Conservation (phyloP, 345 rosid species). For the Mangifera indica region DNA sequence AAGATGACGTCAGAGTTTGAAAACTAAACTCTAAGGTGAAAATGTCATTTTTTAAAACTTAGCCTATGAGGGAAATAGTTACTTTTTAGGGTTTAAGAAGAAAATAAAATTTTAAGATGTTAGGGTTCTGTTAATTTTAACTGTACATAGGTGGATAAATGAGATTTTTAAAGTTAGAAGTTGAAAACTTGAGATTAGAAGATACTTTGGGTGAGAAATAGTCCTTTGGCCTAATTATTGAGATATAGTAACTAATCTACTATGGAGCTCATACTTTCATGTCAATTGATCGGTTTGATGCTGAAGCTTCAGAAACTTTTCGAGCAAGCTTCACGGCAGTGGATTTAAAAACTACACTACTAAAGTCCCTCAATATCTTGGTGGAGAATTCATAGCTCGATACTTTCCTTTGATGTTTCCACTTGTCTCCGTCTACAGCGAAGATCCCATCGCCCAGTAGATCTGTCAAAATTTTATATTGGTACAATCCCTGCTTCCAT, state of each 20-base stretch:
- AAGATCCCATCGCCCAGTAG: slow-evolving; percentile 38
- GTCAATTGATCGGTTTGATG: slow-evolving; percentile 21
- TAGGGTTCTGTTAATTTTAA: no score
- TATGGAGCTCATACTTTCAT: slow-evolving; percentile 19
- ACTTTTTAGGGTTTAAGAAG: no score
- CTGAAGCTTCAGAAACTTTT: slow-evolving; percentile 22
- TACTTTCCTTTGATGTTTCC: slow-evolving; percentile 39
- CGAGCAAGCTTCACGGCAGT: slow-evolving; percentile 30
- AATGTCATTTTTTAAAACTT: no score
- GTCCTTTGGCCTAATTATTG: no score
- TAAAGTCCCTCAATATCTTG: slow-evolving; percentile 30
- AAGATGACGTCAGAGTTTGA: no score
- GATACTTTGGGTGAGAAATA: no score
- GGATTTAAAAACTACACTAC: slow-evolving; percentile 27
- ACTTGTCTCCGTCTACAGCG: slow-evolving; percentile 42
- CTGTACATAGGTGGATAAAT: no score
- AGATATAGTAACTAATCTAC: not conserved
- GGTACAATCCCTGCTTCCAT: slow-evolving; percentile 13
- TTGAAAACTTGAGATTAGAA: no score
- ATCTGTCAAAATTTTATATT: slow-evolving; percentile 17
- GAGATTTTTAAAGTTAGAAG: no score
- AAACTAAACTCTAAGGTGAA: no score
- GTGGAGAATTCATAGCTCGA: slow-evolving; percentile 41
- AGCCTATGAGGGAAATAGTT: no score
- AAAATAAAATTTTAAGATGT: no score